A percentile compares a stretch with the other conserved stretches of the same genome.
phyloP scores from a whole-genome alignment of 1,284 basidiomycete species.

The Heterobasidion occidentale region DNA sequence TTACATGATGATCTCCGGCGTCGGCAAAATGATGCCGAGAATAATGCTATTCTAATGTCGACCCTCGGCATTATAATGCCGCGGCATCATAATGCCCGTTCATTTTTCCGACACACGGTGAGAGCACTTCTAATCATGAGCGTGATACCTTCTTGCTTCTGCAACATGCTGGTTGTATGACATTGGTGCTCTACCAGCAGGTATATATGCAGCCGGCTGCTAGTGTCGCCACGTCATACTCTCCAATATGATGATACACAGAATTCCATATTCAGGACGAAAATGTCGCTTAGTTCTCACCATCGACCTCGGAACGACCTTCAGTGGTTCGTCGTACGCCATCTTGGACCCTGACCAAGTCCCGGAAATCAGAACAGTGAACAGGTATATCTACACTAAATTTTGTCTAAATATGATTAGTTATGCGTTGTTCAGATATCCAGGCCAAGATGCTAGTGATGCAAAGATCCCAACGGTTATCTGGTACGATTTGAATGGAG shows the following conservation, averaged over 20 bases:
- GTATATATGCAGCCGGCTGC: no score
- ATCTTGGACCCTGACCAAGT: conserved; percentile 14
- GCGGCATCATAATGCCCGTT: no score
- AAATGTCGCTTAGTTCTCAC: conserved; percentile 11
- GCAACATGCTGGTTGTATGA: no score
- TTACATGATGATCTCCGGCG: no score
- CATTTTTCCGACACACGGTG: no score
- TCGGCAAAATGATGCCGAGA: no score
- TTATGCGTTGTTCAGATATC: neutral
- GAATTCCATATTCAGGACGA: neutral
- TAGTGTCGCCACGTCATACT: no score
- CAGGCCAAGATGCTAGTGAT: conserved; percentile 14
- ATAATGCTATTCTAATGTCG: no score
- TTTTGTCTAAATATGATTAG: neutral
- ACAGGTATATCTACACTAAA: conserved; percentile 1
- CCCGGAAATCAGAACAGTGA: conserved; percentile 12
- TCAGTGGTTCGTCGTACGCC: conserved; percentile 11
- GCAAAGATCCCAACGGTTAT: conserved; percentile 28
- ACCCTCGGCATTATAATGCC: no score
- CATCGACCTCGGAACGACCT: conserved; percentile 15
- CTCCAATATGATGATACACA: neutral
- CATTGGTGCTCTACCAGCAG: no score
- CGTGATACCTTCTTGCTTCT: no score
- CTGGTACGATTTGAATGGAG: conserved; percentile 24
- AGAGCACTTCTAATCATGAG: no score